Conservation (phyloP, 202 grass and related monocot genomes). For the Thinopyrum obtusiflorum region DNA sequence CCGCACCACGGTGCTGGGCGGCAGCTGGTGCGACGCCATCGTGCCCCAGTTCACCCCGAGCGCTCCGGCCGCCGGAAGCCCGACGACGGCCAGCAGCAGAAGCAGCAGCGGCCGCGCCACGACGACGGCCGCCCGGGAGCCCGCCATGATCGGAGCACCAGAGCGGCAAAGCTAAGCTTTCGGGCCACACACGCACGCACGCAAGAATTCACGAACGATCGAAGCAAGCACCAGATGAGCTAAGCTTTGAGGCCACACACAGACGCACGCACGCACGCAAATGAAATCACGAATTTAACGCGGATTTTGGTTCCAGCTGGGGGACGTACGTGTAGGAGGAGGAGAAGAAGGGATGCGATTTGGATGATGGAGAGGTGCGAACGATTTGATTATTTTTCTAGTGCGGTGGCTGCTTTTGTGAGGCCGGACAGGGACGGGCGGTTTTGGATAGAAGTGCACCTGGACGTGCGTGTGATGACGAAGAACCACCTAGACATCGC, state of each 20-base stretch:
- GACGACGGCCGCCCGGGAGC: not conserved
- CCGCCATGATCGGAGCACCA: conserved; percentile 20
- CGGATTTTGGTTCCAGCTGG: not conserved
- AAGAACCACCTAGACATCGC: conserved; percentile 44
- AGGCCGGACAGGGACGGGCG: conserved; percentile 32
- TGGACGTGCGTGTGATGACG: conserved; percentile 37
- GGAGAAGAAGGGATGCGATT: not conserved
- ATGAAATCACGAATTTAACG: not conserved
- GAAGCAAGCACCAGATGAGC: not conserved
- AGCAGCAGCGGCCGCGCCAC: not conserved
- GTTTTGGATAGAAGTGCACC: conserved; percentile 33
- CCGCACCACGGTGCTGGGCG: conserved; percentile 61
- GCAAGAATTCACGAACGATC: not conserved
- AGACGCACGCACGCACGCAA: too few species aligned
- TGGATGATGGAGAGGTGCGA: conserved; percentile 19
- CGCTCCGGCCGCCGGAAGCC: conserved; percentile 21
- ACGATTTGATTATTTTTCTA: conserved; percentile 37
- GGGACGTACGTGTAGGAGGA: not conserved
- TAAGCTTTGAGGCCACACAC: not conserved
- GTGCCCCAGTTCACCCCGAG: conserved; percentile 98
- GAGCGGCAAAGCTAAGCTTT: not conserved
- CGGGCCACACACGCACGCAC: too few species aligned
- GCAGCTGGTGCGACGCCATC: conserved; percentile 71
- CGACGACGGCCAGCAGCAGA: not conserved
- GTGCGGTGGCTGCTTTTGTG: conserved; percentile 26